phyloP scores from a whole-genome alignment of 2,329 filamentous ascomycete species.

The Lecanosticta acicola region DNA sequence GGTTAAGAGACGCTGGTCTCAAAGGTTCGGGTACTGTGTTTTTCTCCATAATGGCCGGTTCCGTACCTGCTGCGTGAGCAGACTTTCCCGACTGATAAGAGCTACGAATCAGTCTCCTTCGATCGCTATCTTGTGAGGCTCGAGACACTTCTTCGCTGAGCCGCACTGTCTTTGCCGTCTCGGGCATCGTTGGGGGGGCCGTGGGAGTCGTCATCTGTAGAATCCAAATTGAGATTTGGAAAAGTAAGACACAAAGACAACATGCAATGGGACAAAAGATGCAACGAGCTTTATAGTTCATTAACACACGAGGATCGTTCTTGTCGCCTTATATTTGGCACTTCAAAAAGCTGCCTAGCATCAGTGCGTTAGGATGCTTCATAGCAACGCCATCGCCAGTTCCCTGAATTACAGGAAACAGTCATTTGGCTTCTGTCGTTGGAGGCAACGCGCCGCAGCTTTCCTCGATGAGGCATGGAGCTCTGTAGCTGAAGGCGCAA shows the following conservation, averaged over 20 bases:
- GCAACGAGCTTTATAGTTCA: constrained; percentile 1
- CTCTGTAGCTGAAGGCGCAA: background rate
- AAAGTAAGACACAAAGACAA: background rate
- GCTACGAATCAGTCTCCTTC: constrained; percentile 4
- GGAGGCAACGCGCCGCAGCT: constrained; percentile 1
- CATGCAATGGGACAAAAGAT: background rate
- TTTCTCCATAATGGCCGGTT: constrained; percentile 1
- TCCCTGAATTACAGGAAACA: constrained; percentile 1
- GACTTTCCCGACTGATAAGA: constrained; percentile 5
- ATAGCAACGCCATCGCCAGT: background rate
- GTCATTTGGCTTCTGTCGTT: constrained; percentile 1
- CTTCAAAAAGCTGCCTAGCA: background rate
- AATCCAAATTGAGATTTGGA: background rate
- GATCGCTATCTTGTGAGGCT: constrained; percentile 1
- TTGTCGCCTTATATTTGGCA: background rate
- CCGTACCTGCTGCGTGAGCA: constrained; percentile 1
- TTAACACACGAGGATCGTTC: background rate
- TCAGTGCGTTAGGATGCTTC: background rate
- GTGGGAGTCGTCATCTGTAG: background rate
- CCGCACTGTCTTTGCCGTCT: constrained; percentile 1
- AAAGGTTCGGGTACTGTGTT: constrained; percentile 3
- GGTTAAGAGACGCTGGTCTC: constrained; percentile 1
- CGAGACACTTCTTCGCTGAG: constrained; percentile 3
- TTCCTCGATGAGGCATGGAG: background rate
- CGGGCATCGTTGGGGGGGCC: constrained; percentile 3